Conservation (phyloP, 352 stramenopile genomes). For the Phytophthora niederhauseri region DNA sequence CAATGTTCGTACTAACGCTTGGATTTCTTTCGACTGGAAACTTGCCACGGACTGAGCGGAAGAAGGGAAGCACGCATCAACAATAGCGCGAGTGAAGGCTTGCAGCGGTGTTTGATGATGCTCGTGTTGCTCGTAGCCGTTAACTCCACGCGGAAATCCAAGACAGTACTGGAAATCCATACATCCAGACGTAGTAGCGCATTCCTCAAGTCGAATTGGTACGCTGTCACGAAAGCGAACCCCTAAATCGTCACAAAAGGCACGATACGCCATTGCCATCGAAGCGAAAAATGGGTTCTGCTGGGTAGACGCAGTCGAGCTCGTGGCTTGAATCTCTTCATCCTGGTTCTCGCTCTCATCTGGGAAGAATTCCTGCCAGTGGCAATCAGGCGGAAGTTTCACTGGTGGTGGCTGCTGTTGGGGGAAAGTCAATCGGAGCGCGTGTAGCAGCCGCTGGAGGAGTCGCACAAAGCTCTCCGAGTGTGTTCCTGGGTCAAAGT, state of each 20-base stretch:
- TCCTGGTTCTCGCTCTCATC: slow-evolving; percentile 23
- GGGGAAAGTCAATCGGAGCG: slow-evolving; percentile 52
- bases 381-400: slow-evolving; percentile 41
- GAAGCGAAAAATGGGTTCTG: slow-evolving; percentile 32
- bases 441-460: slow-evolving; percentile 56
- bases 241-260: slow-evolving; percentile 65
- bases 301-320: not conserved
- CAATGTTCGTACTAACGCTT: slow-evolving; percentile 51
- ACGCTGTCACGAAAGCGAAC: slow-evolving; percentile 58
- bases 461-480: slow-evolving; percentile 59
- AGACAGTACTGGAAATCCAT: slow-evolving; percentile 78
- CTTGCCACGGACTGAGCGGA: slow-evolving; percentile 18
- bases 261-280: slow-evolving; percentile 56
- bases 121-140: slow-evolving; percentile 38
- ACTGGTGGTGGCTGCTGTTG: slow-evolving; percentile 41
- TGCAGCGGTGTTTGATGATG: slow-evolving; percentile 19
- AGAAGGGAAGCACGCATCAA: slow-evolving; percentile 23
- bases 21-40: slow-evolving; percentile 48
- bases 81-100: slow-evolving; percentile 15
- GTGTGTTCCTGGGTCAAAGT: slow-evolving; percentile 65
- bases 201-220: slow-evolving; percentile 53
- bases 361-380: slow-evolving; percentile 63
- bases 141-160: slow-evolving; percentile 34
- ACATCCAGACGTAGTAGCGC: slow-evolving; percentile 37
- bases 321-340: slow-evolving; percentile 6